Evolutionary conservation across 805 yeast species (phyloP), one percentile per base, ranked within the genome.

Genomic region (Monosporozyma unispora): DNA sequence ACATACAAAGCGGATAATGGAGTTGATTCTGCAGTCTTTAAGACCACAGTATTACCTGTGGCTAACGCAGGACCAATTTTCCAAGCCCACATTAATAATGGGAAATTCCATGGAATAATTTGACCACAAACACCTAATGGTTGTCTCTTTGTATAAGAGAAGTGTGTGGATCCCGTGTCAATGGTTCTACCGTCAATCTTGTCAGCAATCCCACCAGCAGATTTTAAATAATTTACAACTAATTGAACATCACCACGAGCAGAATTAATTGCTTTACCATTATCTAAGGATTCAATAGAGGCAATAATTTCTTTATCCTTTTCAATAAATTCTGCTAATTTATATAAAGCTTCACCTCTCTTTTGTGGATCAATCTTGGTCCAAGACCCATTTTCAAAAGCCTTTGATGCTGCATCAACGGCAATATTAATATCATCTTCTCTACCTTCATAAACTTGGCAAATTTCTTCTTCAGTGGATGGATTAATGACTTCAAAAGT

Each of bases 21-120:
- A 49, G 97, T 90, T 53, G 88, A 78, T 74, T 88, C 96, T 49
- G 97, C 95, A 40, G 95, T 78, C 74, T 90, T 90, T 70, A 90
- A 72, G 44, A 90, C 93, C 58, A 86, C 77, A 49, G 89, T 79
- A 77, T 88, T 87, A 71, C 96, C 96, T 49, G 95, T 79, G 50
- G 95, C 95, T 56, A 89, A 69, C 50, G 95, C 95, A 44, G 97
- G 96, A 50, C 90, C 96, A 53, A 90, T 73, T 71, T 90, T 90
- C 97, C 97, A 90, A 27, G 95, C 75, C 74, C 88, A 84, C 93
- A 90, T 89, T 66, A 87, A 76, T 59, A 90, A 71, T 54, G 97
- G 97, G 80, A 88, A 90, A 73, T 90, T 90, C 97, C 97, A 90
- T 59, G 97, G 96, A 57, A 90, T 89, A 64, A 90, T 86, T 70